Base-by-base conservation (phyloP, 768 basidiomycete species). In the Calvatia gigantea region DNA sequence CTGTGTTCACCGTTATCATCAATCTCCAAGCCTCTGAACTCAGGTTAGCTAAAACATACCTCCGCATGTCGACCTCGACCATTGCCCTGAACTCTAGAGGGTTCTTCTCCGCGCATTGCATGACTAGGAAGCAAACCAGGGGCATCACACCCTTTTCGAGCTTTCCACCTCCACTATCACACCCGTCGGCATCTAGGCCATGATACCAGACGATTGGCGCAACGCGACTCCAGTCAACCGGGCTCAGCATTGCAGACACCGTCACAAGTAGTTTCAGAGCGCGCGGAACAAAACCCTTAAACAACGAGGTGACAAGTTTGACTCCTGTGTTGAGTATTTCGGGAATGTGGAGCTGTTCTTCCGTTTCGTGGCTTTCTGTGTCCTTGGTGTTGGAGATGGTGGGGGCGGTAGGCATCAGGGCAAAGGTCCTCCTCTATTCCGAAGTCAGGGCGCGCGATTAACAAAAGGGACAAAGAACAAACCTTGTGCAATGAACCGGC, bases 51-150 rank as follows among this genome's bases (percentile, higher is more conserved):
- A n/a, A 27, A 17, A 56, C 65, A 37, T 60, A 85, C 86, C 81
- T 84, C 31, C 73, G 74, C 37, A 86, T 59, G 54, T 87, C 83
- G 45, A 76, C 67, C 59, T 83, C 76, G 19, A 89, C 78, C 21
- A 76, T 61, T 2, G 73, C 70, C 7, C 77, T 58, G 33, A 85
- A 69, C n/a, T 81, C 77, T 31, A 71, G 54, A 0, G 83, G 73
- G 0, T 69, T 70, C 68, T 81, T 86, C 65, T 89, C 89, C 0
- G 84, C 86, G 60, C 81, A 86, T 66, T 87, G 85, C 85, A 88
- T 89, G 23, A 83, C 56, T 21, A 91, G 69, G 64, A 85, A 89
- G 60, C 80, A 84, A 3, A 55, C 45, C 12, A 47, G 29, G 17
- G 52, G 33, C 42, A 54, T 38, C 33, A 45, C 32, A 4, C 29